These are phyloP conservation scores for Athelia sp. DNA, from an alignment of 1,284 basidiomycete species.

Conservation along the genomic window DNA sequence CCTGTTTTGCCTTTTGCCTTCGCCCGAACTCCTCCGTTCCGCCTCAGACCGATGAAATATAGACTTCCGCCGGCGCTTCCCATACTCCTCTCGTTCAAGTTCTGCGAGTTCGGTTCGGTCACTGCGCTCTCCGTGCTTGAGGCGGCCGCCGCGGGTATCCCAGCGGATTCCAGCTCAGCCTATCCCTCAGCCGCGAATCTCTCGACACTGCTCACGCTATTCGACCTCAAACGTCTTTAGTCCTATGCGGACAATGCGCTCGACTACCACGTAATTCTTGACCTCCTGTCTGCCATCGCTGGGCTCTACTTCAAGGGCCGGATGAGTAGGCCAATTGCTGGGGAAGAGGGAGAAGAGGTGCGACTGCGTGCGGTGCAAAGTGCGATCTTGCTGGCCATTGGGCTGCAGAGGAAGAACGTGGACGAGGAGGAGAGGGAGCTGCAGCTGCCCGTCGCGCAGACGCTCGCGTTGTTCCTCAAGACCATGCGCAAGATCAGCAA, in stretches of 20 bases:
- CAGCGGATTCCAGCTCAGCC: slow-evolving; percentile 81
- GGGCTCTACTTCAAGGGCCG: slow-evolving; percentile 82
- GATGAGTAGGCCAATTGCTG: slow-evolving; percentile 60
- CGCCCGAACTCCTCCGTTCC: too few species aligned
- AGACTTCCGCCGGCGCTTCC: slow-evolving; percentile 93
- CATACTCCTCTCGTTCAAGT: slow-evolving; percentile 87
- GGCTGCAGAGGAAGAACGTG: slow-evolving; percentile 87
- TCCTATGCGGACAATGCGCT: slow-evolving; percentile 96
- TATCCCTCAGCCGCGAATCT: slow-evolving; percentile 86
- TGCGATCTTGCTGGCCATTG: slow-evolving; percentile 85
- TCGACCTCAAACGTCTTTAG: slow-evolving; percentile 94
- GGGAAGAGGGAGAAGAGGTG: slow-evolving; percentile 40
- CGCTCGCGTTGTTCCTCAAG: slow-evolving; percentile 90
- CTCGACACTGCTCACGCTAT: slow-evolving; percentile 75
- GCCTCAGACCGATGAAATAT: not conserved
- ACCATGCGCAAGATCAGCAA: slow-evolving; percentile 84
- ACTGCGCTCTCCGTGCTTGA: slow-evolving; percentile 88
- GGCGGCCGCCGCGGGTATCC: slow-evolving; percentile 67
- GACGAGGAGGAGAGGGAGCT: slow-evolving; percentile 88
- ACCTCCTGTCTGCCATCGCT: slow-evolving; percentile 82
- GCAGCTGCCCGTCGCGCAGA: slow-evolving; percentile 80
- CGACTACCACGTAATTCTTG: slow-evolving; percentile 94
- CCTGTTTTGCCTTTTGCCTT: too few species aligned
- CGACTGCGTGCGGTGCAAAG: slow-evolving; percentile 82
- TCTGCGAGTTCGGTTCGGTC: slow-evolving; percentile 88